Conservation (phyloP, 805 yeast genomes). For the Schwanniomyces occidentalis region DNA sequence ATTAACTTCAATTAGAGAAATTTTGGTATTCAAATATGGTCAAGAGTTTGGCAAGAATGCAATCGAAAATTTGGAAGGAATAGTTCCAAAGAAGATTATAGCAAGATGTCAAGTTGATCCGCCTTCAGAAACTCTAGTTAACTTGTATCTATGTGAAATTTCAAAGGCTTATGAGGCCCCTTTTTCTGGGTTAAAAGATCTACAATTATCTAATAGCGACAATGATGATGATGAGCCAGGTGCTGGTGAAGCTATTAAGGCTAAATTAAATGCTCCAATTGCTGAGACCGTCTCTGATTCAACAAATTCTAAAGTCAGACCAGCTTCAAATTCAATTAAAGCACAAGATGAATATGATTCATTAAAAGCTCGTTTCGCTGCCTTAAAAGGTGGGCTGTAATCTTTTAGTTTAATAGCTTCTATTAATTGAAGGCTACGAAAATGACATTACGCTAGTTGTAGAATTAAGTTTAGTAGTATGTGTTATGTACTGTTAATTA, state of each 20-base stretch:
- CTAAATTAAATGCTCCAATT: slow-evolving; percentile 20
- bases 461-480: too few relatives aligned
- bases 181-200: slow-evolving; percentile 52
- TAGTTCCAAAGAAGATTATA: slow-evolving; percentile 68
- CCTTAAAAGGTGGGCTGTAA: slow-evolving; percentile 44
- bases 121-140: slow-evolving; percentile 65
- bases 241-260: slow-evolving; percentile 18
- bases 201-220: slow-evolving; percentile 17
- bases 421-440: too few relatives aligned
- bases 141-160: slow-evolving; percentile 72
- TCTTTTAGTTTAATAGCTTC: too few relatives aligned
- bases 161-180: slow-evolving; percentile 79
- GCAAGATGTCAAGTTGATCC: slow-evolving; percentile 65
- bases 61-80: slow-evolving; percentile 44
- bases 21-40: slow-evolving; percentile 64
- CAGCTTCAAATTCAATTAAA: slow-evolving; percentile 37
- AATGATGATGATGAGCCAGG: slow-evolving; percentile 23
- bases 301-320: slow-evolving; percentile 12
- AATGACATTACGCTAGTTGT: too few relatives aligned
- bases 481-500: too few relatives aligned
- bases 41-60: slow-evolving; percentile 62
- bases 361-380: slow-evolving; percentile 73
- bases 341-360: slow-evolving; percentile 59
- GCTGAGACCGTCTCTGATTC: slow-evolving; percentile 19
- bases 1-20: slow-evolving; percentile 57